Base-by-base conservation (phyloP, 2,329 filamentous ascomycete genomes). In the Scytalidium sp. region DNA sequence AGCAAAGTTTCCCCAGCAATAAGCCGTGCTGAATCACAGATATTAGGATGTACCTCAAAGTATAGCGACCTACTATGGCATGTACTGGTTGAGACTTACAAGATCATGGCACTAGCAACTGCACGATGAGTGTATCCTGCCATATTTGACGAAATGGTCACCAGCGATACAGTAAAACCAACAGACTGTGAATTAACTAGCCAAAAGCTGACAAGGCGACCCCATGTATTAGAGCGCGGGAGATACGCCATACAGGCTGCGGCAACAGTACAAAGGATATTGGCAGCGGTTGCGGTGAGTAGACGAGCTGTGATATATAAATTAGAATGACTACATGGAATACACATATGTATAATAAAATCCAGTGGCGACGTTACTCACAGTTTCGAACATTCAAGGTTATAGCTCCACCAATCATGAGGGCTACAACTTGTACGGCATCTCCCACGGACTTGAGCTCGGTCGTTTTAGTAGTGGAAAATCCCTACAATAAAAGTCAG, bases 1-100 rank as follows among this genome's bases (percentile, higher is more conserved):
- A 1, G 66, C 64, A 51, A 68, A 70, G 43, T 68, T 70, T 6
- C 68, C 67, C 66, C 67, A 70, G 48, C 67, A 70, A 41, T 70
- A 70, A 2, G 67, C 68, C 2, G 67, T 68, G 42, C 59, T 62
- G 19, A 10, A 17, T 21, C 41, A 39, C 10, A n/a, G n/a, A n/a
- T 39, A 42, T 41, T 19, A 36, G n/a, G 15, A 21, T 20, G 19
- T n/a, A 19, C 46, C 27, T 9, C n/a, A 11, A 39, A 32, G 19
- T 46, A 50, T 51, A 36, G 49, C 13, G 11, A n/a, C 32, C 13
- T 15, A 36, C 7, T 29, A 8, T 7, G 8, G 13, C 8, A 29
- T 29, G 25, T 29, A 13, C 7, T 29, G 7, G 25, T 29, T 7
- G 13, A 29, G 13, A 29, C 25, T 29, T 29, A 62, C 60, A 70